phyloP scores from a whole-genome alignment of 2,329 filamentous ascomycete genomes.

The Fusarium lateritium region DNA sequence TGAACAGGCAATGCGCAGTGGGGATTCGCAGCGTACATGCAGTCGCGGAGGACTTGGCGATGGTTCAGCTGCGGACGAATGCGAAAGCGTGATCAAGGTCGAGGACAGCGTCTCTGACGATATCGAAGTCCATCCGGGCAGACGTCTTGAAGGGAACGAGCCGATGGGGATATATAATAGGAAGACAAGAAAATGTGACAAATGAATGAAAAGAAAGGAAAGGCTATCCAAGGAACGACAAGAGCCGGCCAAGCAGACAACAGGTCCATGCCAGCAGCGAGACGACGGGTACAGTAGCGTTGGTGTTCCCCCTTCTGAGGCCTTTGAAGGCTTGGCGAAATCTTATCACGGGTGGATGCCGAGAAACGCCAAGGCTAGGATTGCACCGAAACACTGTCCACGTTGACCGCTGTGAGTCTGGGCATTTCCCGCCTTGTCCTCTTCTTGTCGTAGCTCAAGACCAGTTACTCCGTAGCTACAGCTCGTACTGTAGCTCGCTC shows the following conservation, averaged over 20 bases:
- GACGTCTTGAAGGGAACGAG: slow-evolving; percentile 20
- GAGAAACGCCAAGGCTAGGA: slow-evolving; percentile 52
- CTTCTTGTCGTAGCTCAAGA: slow-evolving; percentile 7
- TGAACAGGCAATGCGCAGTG: slow-evolving; percentile 1
- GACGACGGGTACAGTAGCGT: slow-evolving; percentile 45
- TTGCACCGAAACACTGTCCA: slow-evolving; percentile 50
- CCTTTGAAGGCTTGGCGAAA: slow-evolving; percentile 53
- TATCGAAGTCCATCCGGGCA: slow-evolving; percentile 38
- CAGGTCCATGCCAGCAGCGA: slow-evolving; percentile 42
- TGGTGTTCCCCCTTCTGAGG: slow-evolving; percentile 51
- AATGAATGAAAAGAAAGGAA: slow-evolving; percentile 33
- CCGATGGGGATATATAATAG: slow-evolving; percentile 30
- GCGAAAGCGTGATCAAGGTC: slow-evolving; percentile 25
- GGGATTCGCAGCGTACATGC: background rate
- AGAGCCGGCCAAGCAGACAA: slow-evolving; percentile 39
- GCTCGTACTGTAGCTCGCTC: slow-evolving; percentile 1
- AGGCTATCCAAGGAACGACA: slow-evolving; percentile 36
- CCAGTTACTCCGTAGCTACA: slow-evolving; percentile 4
- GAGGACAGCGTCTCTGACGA: slow-evolving; percentile 25
- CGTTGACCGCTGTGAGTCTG: slow-evolving; percentile 49
- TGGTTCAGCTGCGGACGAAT: slow-evolving; percentile 30
- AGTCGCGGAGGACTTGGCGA: slow-evolving; percentile 7
- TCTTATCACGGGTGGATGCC: slow-evolving; percentile 52
- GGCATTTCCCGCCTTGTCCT: slow-evolving; percentile 38
- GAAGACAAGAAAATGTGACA: slow-evolving; percentile 27